A percentile compares a stretch with the other conserved stretches of the same genome.
Conservation (phyloP, 768 basidiomycete species). For the Trametes maxima region DNA sequence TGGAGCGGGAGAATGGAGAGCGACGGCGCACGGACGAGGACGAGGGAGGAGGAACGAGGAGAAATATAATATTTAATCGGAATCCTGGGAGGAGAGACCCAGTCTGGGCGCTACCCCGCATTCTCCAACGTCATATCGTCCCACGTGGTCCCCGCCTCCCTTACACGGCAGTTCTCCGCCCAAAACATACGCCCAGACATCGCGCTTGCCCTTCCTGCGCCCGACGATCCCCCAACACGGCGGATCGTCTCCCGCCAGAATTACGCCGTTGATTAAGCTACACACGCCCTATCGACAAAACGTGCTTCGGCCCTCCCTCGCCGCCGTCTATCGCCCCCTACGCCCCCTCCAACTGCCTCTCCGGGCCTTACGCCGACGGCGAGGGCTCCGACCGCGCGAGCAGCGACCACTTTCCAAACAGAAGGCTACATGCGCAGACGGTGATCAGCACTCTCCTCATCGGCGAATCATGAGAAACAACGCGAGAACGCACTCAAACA, state of each 20-base stretch:
- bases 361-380: slow-evolving; percentile 2
- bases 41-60: background rate
- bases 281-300: background rate
- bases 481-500: slow-evolving; percentile 71
- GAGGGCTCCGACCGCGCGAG: slow-evolving; percentile 2
- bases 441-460: slow-evolving; percentile 6
- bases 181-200: background rate
- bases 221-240: slow-evolving; percentile 1
- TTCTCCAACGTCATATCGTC: slow-evolving; percentile 8
- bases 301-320: background rate
- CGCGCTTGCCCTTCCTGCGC: background rate
- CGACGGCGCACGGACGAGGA: background rate
- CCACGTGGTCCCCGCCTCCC: slow-evolving; percentile 9
- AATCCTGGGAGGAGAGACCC: background rate
- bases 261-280: slow-evolving; percentile 14
- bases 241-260: slow-evolving; percentile 12
- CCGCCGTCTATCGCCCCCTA: background rate
- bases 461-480: background rate
- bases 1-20: slow-evolving; percentile 6
- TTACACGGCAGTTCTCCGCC: background rate
- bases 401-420: slow-evolving; percentile 39
- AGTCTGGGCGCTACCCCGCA: slow-evolving; percentile 11
- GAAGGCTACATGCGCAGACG: slow-evolving; percentile 35
- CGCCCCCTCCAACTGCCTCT: background rate
- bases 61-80: too few species aligned